Evolutionary conservation across 2,329 filamentous ascomycete species (phyloP).

Genomic region (Hypoxylon sp.): DNA sequence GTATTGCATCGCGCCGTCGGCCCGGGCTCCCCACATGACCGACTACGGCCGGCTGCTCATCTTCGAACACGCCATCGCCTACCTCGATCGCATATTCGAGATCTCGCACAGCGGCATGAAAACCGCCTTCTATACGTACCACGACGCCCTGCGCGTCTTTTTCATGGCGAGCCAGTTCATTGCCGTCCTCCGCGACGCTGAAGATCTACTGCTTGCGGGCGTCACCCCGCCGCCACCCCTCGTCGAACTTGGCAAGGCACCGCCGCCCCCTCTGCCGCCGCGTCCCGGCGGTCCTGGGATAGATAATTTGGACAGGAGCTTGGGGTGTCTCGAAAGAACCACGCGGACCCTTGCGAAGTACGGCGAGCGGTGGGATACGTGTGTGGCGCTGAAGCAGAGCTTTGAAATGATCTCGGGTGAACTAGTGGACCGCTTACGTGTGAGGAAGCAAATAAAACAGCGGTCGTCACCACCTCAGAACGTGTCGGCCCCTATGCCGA

Average conservation of each 20-base stretch:
- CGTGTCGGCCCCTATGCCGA: conserved; percentile 52
- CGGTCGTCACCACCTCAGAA: conserved; percentile 53
- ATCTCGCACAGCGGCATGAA: conserved; percentile 73
- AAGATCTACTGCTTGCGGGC: conserved; percentile 70
- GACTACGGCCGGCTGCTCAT: conserved; percentile 85
- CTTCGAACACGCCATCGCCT: conserved; percentile 89
- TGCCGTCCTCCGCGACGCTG: conserved; percentile 71
- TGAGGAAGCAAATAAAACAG: conserved; percentile 57
- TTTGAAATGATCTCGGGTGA: conserved; percentile 67
- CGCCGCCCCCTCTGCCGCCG: conserved; percentile 68
- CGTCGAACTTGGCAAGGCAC: conserved; percentile 62
- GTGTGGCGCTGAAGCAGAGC: conserved; percentile 65
- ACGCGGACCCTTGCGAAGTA: conserved; percentile 69
- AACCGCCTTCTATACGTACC: conserved; percentile 83
- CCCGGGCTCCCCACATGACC: conserved; percentile 78
- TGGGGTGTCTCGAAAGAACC: conserved; percentile 69
- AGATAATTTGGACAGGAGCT: conserved; percentile 69
- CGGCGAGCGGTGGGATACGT: conserved; percentile 72
- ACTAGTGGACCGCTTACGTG: conserved; percentile 61
- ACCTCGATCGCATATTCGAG: conserved; percentile 80
- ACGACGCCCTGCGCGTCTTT: conserved; percentile 88
- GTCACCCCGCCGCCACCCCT: conserved; percentile 62
- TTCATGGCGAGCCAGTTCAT: conserved; percentile 78
- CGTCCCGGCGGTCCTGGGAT: conserved; percentile 59
- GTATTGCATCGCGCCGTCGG: conserved; percentile 87